A percentile compares a stretch with the other conserved stretches of the same genome.
phyloP scores from a whole-genome alignment of 352 stramenopile genomes.

The Globisporangium cystogenes region DNA sequence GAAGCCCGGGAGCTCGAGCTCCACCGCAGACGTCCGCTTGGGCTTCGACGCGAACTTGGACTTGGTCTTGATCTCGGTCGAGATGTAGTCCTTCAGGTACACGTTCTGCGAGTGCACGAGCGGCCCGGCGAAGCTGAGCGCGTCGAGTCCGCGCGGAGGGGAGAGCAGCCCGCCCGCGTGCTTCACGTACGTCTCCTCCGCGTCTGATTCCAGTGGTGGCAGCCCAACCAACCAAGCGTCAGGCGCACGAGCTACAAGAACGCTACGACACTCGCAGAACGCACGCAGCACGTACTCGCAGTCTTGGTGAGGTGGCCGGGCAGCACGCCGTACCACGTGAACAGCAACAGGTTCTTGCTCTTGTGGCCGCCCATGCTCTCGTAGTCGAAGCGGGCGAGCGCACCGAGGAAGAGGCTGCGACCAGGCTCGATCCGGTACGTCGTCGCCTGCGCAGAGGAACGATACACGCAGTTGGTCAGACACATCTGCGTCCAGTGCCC shows the following conservation, averaged over 20 bases:
- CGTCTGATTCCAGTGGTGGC: constrained; percentile 24
- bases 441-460: constrained; percentile 33
- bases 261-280: neutral
- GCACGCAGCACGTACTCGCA: constrained; percentile 37
- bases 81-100: constrained; percentile 64
- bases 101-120: constrained; percentile 49
- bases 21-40: constrained; percentile 74
- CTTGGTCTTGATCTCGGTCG: constrained; percentile 53
- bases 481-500: too few relatives aligned
- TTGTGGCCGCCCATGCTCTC: constrained; percentile 29
- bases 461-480: too few relatives aligned
- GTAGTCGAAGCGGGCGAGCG: constrained; percentile 74
- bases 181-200: constrained; percentile 72
- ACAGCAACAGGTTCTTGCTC: constrained; percentile 57
- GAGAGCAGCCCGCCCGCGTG: constrained; percentile 75
- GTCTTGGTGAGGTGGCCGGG: constrained; percentile 81
- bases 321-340: constrained; percentile 82
- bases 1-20: constrained; percentile 76
- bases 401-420: constrained; percentile 74
- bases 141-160: constrained; percentile 67
- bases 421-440: constrained; percentile 63
- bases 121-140: constrained; percentile 69
- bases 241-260: too few relatives aligned
- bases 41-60: constrained; percentile 69
- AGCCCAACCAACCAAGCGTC: neutral